Base-by-base conservation (phyloP, 108 stramenopile species). In the Seminavis robusta region DNA sequence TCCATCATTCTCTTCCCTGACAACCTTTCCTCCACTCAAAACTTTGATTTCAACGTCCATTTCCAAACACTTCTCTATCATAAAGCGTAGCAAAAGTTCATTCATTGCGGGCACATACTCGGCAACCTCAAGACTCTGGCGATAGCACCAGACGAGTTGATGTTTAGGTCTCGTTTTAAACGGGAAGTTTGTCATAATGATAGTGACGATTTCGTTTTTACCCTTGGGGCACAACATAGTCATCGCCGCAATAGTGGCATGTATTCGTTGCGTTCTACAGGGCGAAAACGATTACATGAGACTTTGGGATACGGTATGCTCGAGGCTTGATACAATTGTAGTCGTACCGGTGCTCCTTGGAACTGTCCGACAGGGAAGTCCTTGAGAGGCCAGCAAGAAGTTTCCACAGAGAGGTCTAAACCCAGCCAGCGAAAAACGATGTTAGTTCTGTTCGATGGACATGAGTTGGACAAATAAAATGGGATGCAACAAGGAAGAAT, bases 11-110 rank as follows among this genome's bases (percentile, higher is more conserved):
- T 71, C 64, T 31, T 95, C 94, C 19, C 95, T 68, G 33, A 54
- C 56, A 7, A 86, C 96, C 27, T 81, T 79, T 11, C 98, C 98
- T 27, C 69, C 61, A 42, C 95, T 83, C 41, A 73, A 64, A 44
- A 98, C 97, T 55, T 90, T 86, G 49, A 98, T 97, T 59, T 98
- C 93, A 34, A 98, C 98, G 74, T 98, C 98, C 44, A 98, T 92
- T 69, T 97, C 95, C 49, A 98, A 54, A 28, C 93, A 93, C 45
- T 81, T 85, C 41, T 93, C 91, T 25, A 97, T 76, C 27, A 92
- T 64, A 15, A 79, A 34, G 27, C 73, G 77, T 33, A 83, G 44
- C 5, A 83, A 10, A 30, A 64, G 59, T n/a, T 54, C 43, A 16
- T 71, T 62, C 23, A 79, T 66, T 8, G 59, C 48, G 0, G 77